Evolutionary conservation across 1,139 yeast genomes (phyloP).

Genomic region (Arxiozyma telluris): DNA sequence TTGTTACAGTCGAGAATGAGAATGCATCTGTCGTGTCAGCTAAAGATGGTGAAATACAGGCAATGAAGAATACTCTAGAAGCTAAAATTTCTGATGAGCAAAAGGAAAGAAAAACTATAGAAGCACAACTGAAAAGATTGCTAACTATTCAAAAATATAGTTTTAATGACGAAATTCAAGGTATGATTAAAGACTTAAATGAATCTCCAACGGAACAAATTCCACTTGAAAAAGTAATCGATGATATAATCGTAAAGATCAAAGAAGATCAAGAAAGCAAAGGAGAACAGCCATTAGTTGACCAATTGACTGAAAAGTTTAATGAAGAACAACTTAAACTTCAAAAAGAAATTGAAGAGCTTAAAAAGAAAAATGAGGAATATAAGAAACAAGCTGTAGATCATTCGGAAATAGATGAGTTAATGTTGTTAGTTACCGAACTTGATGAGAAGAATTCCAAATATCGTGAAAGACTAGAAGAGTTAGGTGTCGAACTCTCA

Average conservation of each 20-base stretch:
- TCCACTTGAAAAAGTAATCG: not conserved
- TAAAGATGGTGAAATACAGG: not conserved
- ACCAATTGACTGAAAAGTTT: not conserved
- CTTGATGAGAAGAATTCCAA: slow-evolving; percentile 58
- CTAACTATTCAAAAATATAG: not conserved
- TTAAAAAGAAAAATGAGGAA: slow-evolving; percentile 11
- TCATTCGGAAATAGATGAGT: slow-evolving; percentile 55
- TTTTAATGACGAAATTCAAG: not conserved
- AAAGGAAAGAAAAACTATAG: not conserved
- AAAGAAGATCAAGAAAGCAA: not conserved
- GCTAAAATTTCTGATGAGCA: not conserved
- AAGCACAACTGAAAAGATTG: not conserved
- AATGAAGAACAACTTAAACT: not conserved
- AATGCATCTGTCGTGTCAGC: not conserved
- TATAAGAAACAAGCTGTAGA: slow-evolving; percentile 13
- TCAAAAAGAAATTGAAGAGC: slow-evolving; percentile 5
- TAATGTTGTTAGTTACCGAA: slow-evolving; percentile 65
- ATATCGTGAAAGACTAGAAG: slow-evolving; percentile 47
- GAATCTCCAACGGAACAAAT: not conserved
- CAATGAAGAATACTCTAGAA: not conserved
- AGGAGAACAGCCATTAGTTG: not conserved
- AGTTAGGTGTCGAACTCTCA: slow-evolving; percentile 43
- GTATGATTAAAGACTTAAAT: not conserved
- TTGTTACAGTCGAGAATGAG: not conserved
- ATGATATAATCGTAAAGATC: not conserved